phyloP scores from a whole-genome alignment of 257 asterid genomes.

The Nicotiana attenuata region DNA sequence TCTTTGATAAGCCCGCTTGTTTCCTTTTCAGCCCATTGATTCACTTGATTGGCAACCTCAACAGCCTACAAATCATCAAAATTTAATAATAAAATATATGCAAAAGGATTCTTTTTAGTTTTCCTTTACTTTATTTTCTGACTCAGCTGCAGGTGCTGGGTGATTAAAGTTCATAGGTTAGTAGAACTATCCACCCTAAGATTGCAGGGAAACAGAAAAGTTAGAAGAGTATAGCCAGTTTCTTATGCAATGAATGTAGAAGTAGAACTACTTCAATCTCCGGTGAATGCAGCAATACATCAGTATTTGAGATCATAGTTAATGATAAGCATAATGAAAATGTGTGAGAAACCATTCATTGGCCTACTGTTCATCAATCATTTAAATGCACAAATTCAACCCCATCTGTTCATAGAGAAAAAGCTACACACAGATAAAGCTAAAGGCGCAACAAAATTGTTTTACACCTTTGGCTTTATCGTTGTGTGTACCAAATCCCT shows the following conservation, averaged over 20 bases:
- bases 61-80: conserved; percentile 17
- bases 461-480: too few relatives aligned
- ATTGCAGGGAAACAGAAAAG: not conserved
- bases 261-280: not conserved
- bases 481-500: too few relatives aligned
- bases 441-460: too few relatives aligned
- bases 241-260: not conserved
- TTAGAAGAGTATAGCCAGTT: not conserved
- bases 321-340: not conserved
- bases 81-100: not conserved
- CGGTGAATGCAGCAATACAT: not conserved
- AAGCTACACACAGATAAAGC: not conserved
- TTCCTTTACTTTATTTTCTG: not conserved
- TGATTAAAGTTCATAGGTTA: not conserved
- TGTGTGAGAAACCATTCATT: not conserved
- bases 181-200: not conserved
- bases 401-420: not conserved
- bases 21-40: conserved; percentile 33
- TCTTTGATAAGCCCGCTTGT: conserved; percentile 35
- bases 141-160: not conserved
- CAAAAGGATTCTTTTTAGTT: not conserved
- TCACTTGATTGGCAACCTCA: conserved; percentile 29
- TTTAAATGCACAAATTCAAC: not conserved
- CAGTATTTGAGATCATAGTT: not conserved
- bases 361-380: not conserved